Conservation (phyloP, 2,329 filamentous ascomycete species). For the Penicillium sp. region DNA sequence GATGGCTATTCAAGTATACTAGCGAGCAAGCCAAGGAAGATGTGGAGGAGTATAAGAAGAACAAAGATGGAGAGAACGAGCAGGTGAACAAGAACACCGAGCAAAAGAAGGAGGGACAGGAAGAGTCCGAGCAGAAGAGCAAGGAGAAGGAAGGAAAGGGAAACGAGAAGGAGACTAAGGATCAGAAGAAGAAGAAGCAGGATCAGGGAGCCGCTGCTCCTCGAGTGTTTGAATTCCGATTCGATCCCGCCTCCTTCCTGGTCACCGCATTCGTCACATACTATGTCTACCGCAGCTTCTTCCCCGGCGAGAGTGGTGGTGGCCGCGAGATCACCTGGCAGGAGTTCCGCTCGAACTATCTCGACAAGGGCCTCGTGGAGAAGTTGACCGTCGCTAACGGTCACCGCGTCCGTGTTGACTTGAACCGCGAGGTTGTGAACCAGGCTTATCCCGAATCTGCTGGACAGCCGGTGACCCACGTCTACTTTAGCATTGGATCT, state of each 20-base stretch:
- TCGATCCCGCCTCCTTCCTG: constrained; percentile 62
- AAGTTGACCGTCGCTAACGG: constrained; percentile 83
- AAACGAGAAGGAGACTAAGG: constrained; percentile 30
- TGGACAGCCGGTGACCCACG: constrained; percentile 72
- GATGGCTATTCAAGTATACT: constrained; percentile 63
- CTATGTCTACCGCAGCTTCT: constrained; percentile 67
- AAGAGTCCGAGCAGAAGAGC: constrained; percentile 26
- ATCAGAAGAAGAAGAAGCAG: constrained; percentile 36
- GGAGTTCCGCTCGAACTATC: constrained; percentile 89
- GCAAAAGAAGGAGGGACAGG: constrained; percentile 45
- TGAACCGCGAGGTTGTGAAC: constrained; percentile 75
- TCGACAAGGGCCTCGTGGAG: constrained; percentile 95
- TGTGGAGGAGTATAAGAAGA: constrained; percentile 44
- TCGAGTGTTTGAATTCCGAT: constrained; percentile 54
- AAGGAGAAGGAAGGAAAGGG: constrained; percentile 39
- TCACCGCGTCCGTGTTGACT: constrained; percentile 77
- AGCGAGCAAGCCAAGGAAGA: constrained; percentile 50
- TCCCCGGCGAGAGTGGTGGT: constrained; percentile 64
- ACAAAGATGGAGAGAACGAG: constrained; percentile 27
- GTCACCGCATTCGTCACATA: constrained; percentile 67
- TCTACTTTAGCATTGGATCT: constrained; percentile 95
- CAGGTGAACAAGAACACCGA: constrained; percentile 31
- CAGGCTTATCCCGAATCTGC: constrained; percentile 79
- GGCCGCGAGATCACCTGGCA: constrained; percentile 93
- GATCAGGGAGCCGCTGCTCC: constrained; percentile 37